These are phyloP conservation scores for Coriaria nepalensis DNA, from an alignment of 306 rosid genomes.

Conservation along the genomic window DNA sequence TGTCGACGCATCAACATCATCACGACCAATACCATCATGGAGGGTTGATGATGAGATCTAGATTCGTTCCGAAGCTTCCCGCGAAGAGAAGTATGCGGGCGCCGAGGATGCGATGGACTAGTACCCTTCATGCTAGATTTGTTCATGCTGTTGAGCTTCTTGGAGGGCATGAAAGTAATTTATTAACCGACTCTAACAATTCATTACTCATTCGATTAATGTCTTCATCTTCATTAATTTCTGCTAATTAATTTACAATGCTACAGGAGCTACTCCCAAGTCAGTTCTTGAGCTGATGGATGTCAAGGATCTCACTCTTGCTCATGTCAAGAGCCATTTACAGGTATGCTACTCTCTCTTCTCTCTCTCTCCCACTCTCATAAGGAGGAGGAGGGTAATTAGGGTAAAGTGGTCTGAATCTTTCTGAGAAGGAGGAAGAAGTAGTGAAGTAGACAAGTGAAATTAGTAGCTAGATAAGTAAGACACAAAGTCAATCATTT, in stretches of 20 bases:
- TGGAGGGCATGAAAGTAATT: slow-evolving; percentile 89
- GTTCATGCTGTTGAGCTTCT: slow-evolving; percentile 94
- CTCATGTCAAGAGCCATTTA: slow-evolving; percentile 95
- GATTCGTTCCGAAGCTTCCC: slow-evolving; percentile 63
- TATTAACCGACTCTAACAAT: neutral
- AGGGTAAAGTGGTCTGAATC: slow-evolving; percentile 1
- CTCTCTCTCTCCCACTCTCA: slow-evolving; percentile 3
- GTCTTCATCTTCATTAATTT: neutral
- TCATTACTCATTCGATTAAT: neutral
- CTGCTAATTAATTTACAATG: slow-evolving; percentile 8
- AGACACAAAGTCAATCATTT: too few species aligned
- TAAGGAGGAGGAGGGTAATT: too few species aligned
- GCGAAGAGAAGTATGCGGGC: slow-evolving; percentile 83
- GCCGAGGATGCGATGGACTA: slow-evolving; percentile 92
- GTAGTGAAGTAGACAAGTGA: slow-evolving; percentile 1
- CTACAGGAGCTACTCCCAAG: slow-evolving; percentile 87
- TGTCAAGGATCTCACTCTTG: slow-evolving; percentile 91
- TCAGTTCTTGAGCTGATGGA: slow-evolving; percentile 96
- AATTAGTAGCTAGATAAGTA: neutral
- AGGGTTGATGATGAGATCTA: slow-evolving; percentile 43
- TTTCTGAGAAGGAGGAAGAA: slow-evolving; percentile 13
- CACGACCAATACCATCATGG: slow-evolving; percentile 28
- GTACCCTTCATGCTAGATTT: slow-evolving; percentile 73
- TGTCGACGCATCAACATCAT: slow-evolving; percentile 22
- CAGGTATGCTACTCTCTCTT: slow-evolving; percentile 34